Base-by-base conservation (phyloP, 306 rosid species). In the Vigna unguiculata region DNA sequence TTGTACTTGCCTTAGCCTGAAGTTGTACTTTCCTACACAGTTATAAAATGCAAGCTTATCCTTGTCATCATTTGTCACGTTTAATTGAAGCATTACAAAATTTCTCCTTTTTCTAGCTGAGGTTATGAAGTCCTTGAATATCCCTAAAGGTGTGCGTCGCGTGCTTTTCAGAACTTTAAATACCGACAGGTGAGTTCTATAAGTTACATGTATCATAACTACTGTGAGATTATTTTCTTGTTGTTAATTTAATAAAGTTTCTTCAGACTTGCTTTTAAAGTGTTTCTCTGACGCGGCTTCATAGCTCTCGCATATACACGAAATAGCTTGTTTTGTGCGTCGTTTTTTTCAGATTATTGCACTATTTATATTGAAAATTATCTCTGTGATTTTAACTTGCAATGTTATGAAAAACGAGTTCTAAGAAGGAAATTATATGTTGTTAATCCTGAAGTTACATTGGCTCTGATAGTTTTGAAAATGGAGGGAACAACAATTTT, bases 111-210 rank as follows among this genome's bases (percentile, higher is more conserved):
- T 67, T 64, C 9, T 88, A 91, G 98, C 95, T 71, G 96, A 92
- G 85, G 96, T 90, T 64, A 92, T 94, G 98, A 80, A 89, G 90
- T 90, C 91, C 25, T 68, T 90, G 72, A 49, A 84, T 76, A 90
- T 92, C 63, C 96, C 98, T 4, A 87, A 55, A 67, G 98, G 97
- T 38, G 87, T 89, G 57, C 66, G 80, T 0, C 96, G 98, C 21
- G 98, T 91, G 71, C 91, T 91, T 54, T 93, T 93, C 85, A 88
- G 97, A 75, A 93, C 98, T 2, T 82, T 87, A 71, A 93, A 93
- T 54, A 93, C 98, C 24, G 97, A 92, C 85, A 89, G 90, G 97
- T 90, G 62, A 71, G 51, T 80, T 74, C 21, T 45, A 6, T 25
- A 62, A 32, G 49, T 65, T 58, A 21, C 74, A 64, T 51, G 28